Base-by-base conservation (phyloP, 176 grass and related monocot genomes). In the Lolium multiflorum region DNA sequence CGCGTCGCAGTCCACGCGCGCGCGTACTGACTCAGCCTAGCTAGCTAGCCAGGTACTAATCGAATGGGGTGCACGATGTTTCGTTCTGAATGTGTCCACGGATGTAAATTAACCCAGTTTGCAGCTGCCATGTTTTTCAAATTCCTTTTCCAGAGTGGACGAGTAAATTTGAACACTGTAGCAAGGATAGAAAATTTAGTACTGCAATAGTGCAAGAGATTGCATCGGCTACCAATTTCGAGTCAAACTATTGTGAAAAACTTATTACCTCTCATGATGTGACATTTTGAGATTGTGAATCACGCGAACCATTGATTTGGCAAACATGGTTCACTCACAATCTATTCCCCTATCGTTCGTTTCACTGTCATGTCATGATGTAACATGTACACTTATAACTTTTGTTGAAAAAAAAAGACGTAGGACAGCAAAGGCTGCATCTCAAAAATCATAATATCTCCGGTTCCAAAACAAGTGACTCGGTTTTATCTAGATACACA, bases 1-100 rank as follows among this genome's bases (percentile, higher is more conserved):
- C 41, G 70, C 83, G 83, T 82, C 78, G 62, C 51, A 5, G 59
- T 51, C 46, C 22, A 75, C 78, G 21, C 55, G 17, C 26, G 41
- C 26, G 16, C 26, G 16, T 22, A 26, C 41, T 50, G 76, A 76
- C 68, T 28, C 46, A 1, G 46, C 14, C 22, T 25, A 61, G 35
- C 5, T 52, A 60, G 37, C 20, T 31, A 46, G 9, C 10, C 3
- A 15, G 8, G 56, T 15, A 59, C 28, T 21, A 35, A 55, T 18
- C 49, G 41, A 17, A 9, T 13, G 39, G 21, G 14, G 12, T 28
- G 52, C 25, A 25, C 54, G 4, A 60, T 83, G 20, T 38, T 63
- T n/a, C 6, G 3, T 15, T 73, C n/a, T 73, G 24, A 14, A 49
- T 73, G 6, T 25, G 11, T 74, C 13, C 20, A 74, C 12, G n/a